These are phyloP conservation scores for Letharia lupina DNA, from an alignment of 495 filamentous ascomycete species.

Conservation along the genomic window DNA sequence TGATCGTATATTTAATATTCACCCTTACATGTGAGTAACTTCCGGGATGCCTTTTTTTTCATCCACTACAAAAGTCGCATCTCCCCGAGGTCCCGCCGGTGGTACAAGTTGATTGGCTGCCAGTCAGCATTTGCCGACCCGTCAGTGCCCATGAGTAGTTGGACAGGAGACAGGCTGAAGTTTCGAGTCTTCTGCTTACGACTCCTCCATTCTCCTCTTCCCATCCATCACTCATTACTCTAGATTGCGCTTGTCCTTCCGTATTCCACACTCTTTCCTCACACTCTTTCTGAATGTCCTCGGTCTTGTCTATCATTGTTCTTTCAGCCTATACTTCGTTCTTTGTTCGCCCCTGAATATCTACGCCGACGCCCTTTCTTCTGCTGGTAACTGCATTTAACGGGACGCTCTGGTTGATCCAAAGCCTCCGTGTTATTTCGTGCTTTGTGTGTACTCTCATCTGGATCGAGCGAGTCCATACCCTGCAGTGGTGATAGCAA, in stretches of 20 bases:
- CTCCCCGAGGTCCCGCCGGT: background rate
- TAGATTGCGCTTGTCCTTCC: too few relatives aligned
- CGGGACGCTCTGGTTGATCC: constrained; percentile 12
- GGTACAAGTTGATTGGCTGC: background rate
- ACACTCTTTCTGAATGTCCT: background rate
- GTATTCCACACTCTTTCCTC: background rate
- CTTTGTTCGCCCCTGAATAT: constrained; percentile 7
- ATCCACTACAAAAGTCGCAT: background rate
- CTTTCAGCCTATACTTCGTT: background rate
- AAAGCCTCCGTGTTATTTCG: constrained; percentile 1
- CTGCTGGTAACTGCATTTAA: background rate
- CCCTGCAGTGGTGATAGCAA: background rate
- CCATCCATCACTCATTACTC: too few relatives aligned
- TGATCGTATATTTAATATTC: background rate
- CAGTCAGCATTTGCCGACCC: too few relatives aligned
- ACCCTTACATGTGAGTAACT: too few relatives aligned
- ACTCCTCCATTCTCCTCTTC: too few relatives aligned
- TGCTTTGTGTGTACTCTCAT: background rate
- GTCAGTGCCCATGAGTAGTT: too few relatives aligned
- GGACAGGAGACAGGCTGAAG: too few relatives aligned
- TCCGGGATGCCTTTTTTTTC: too few relatives aligned
- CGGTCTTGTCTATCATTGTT: background rate
- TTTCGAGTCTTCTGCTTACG: too few relatives aligned
- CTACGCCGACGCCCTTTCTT: constrained; percentile 7
- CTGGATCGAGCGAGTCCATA: background rate